Conservation (phyloP, 495 filamentous ascomycete species). For the Penicillium ucsense region DNA sequence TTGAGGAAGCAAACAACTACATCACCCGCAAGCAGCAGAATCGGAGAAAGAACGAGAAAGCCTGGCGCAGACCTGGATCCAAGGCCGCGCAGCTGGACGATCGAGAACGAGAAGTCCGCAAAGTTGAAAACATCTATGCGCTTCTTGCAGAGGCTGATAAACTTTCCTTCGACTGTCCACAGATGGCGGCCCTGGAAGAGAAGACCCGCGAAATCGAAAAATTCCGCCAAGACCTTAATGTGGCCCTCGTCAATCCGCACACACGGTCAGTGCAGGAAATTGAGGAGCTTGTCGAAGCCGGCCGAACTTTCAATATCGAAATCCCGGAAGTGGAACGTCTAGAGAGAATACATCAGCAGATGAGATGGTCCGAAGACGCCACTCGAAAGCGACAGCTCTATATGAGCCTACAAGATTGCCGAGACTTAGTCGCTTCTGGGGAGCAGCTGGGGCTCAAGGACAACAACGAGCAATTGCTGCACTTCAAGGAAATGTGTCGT, state of each 20-base stretch:
- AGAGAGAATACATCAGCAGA: conserved; percentile 68
- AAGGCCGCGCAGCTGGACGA: conserved; percentile 81
- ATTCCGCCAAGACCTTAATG: conserved; percentile 71
- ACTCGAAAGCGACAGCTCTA: conserved; percentile 49
- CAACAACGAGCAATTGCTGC: conserved; percentile 64
- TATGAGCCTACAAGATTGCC: conserved; percentile 66
- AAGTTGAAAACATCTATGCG: conserved; percentile 79
- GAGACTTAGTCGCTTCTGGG: conserved; percentile 66
- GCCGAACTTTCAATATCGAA: conserved; percentile 86
- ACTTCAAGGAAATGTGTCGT: conserved; percentile 63
- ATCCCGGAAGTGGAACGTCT: conserved; percentile 86
- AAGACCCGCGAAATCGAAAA: conserved; percentile 77
- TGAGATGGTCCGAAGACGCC: conserved; percentile 82
- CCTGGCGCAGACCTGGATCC: conserved; percentile 70
- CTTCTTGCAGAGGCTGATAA: conserved; percentile 77
- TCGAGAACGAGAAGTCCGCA: conserved; percentile 77
- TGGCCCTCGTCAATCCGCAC: conserved; percentile 52
- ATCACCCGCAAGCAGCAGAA: conserved; percentile 98
- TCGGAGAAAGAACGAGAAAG: conserved; percentile 92
- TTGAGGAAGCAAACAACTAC: conserved; percentile 94
- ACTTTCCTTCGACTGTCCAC: conserved; percentile 88
- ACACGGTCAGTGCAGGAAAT: conserved; percentile 60
- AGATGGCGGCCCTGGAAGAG: conserved; percentile 80
- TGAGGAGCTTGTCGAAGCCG: conserved; percentile 79
- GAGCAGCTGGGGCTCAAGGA: conserved; percentile 64